Evolutionary conservation across 345 rosid genomes (phyloP).

Genomic region (Salix exigua): DNA sequence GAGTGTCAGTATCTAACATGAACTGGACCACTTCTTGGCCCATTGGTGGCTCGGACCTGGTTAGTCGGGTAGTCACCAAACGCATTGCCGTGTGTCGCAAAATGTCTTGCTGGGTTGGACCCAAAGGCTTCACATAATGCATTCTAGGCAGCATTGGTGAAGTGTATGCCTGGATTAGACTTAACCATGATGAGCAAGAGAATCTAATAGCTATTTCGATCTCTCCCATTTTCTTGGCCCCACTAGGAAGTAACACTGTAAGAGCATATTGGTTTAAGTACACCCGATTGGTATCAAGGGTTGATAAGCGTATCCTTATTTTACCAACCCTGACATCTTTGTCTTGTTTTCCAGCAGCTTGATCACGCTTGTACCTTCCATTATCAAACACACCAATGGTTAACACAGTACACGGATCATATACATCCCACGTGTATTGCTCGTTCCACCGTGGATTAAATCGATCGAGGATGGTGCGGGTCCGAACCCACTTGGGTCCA

Average conservation of each 20-base stretch:
- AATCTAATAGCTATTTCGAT: slow-evolving; percentile 76
- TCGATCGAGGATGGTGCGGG: slow-evolving; percentile 73
- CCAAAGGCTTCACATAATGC: slow-evolving; percentile 72
- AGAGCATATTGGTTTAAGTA: slow-evolving; percentile 56
- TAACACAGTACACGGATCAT: slow-evolving; percentile 79
- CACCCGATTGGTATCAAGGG: slow-evolving; percentile 69
- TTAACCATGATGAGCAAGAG: slow-evolving; percentile 74
- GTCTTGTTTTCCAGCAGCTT: slow-evolving; percentile 45
- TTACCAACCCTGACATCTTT: slow-evolving; percentile 65
- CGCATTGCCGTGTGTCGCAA: slow-evolving; percentile 86
- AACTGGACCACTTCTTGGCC: slow-evolving; percentile 86
- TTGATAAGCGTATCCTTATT: slow-evolving; percentile 64
- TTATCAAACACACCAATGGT: slow-evolving; percentile 81
- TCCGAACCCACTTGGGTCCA: slow-evolving; percentile 91
- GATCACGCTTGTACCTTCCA: slow-evolving; percentile 61
- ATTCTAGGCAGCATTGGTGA: slow-evolving; percentile 75
- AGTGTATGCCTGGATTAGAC: slow-evolving; percentile 63
- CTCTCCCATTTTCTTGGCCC: slow-evolving; percentile 87
- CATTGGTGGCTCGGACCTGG: slow-evolving; percentile 71
- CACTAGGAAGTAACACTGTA: slow-evolving; percentile 59
- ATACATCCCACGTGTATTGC: slow-evolving; percentile 90
- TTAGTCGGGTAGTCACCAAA: slow-evolving; percentile 59
- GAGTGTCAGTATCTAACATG: slow-evolving; percentile 76
- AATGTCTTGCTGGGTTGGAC: slow-evolving; percentile 77
- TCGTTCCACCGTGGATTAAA: slow-evolving; percentile 95